Evolutionary conservation across 148 eudicot genomes (phyloP), one percentile per base, ranked within the genome.

Genomic region (Spergularia bocconei): DNA sequence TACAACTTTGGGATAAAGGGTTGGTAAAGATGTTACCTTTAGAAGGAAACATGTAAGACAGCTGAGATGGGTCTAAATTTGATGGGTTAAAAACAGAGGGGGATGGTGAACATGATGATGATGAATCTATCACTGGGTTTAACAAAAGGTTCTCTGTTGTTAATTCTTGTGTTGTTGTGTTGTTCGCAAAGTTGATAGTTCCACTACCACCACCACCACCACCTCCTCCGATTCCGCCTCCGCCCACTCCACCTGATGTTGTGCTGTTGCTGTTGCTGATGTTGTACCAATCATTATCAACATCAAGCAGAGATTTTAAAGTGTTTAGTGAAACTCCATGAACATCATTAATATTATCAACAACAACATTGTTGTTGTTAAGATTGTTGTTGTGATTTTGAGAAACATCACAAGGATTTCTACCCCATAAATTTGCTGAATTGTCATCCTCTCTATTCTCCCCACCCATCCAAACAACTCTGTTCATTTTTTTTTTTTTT

Each of bases 21-120:
- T 51, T 82, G 78, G 41, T 81, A 36, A 77, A 56, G 38, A 83
- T 72, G 36, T 77, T 50, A n/a, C 85, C 57, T 62, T 83, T 86
- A 13, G 80, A 79, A 9, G 79, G 80, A 19, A 90, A 71, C 73
- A 86, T 77, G 74, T 80, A 89, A 16, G 85, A 68, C 15, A 75
- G 72, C 29, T 84, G 87, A 61, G 81, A 55, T 29, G 85, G 87
- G 84, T 87, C 89, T 3, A 86, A 72, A 64, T 39, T 72, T 13
- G 74, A 9, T 12, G 60, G 23, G 83, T 80, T 87, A 78, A 91
- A 84, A 69, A 85, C 88, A 11, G 91, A 89, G 17, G 96, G 87
- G 1, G 89, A 85, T 5, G 91, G 84, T 9, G 97, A 87, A 58
- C 94, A 91, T 17, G 98, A 91, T 8, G 97, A 84, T 8, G 98